Base-by-base conservation (phyloP, 2,329 filamentous ascomycete species). In the Pyricularia sp. region DNA sequence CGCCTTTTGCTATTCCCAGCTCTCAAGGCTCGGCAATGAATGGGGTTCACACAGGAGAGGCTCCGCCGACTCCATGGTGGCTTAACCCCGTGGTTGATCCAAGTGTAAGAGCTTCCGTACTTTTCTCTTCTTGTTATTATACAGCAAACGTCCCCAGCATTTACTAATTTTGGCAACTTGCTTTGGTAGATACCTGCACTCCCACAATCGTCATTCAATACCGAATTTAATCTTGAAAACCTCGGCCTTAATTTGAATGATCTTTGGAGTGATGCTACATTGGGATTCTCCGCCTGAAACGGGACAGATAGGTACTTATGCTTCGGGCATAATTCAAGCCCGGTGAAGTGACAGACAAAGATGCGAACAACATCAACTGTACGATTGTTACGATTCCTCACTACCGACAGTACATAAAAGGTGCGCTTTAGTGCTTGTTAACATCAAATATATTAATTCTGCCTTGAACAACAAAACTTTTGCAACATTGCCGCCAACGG, bases 1-100 rank as follows among this genome's bases (percentile, higher is more conserved):
- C 70, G 1, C 71, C 72, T 2, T 73, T 71, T 64, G 31, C 67
- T 26, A 68, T 72, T 20, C 64, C 72, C 4, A 68, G 71, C 42
- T 68, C 71, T 17, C 72, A 72, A 65, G 68, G 65, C 14, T 65
- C 68, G 5, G 33, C 59, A 33, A 26, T 28, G 28, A 68, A 69
- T 25, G 69, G 68, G 14, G 66, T 69, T 17, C 65, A 70, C 31
- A 31, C 71, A 33, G 68, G 71, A 17, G 69, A 70, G 9, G 68
- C 70, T 2, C 69, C 73, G 7, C 70, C 71, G 14, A 71, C 73
- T 6, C 72, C 72, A 31, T 76, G 74, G 74, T 76, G 74, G 74
- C 68, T 75, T 69, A 69, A 70, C 36, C 69, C 69, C 59, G 69
- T 70, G 55, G 59, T 63, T 28, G 72, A 72, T 70, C 69, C 72